Evolutionary conservation across 1,284 basidiomycete genomes (phyloP).

Genomic region (Leucoagaricus sp.): DNA sequence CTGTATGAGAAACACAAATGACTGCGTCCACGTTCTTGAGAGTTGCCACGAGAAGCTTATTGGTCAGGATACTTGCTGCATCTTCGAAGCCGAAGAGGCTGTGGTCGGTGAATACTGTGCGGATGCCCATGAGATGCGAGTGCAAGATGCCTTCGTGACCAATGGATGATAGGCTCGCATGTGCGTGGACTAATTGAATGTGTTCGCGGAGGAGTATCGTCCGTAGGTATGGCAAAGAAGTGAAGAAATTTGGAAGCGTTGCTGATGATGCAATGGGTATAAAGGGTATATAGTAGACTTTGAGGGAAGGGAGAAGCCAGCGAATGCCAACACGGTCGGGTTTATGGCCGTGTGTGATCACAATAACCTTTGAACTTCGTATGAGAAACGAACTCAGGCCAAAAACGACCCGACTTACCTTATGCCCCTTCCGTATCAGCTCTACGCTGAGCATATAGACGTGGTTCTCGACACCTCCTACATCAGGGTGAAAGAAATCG

Average conservation of each 20-base stretch:
- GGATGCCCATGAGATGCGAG: conserved; percentile 79
- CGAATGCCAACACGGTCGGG: conserved; percentile 87
- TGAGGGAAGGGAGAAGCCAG: conserved; percentile 83
- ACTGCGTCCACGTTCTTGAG: conserved; percentile 91
- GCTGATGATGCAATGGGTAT: conserved; percentile 87
- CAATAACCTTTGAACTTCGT: conserved; percentile 68
- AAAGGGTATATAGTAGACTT: conserved; percentile 95
- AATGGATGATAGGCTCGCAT: conserved; percentile 87
- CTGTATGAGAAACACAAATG: conserved; percentile 97
- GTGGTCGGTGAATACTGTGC: conserved; percentile 96
- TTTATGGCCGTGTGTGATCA: conserved; percentile 91
- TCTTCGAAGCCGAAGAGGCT: conserved; percentile 96
- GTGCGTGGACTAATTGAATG: conserved; percentile 89
- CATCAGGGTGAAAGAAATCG: conserved; percentile 95
- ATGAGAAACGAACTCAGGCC: background rate
- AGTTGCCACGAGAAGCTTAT: conserved; percentile 89
- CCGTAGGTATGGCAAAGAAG: conserved; percentile 88
- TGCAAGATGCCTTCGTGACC: conserved; percentile 94
- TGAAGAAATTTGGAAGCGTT: conserved; percentile 93
- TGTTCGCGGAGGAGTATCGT: conserved; percentile 87
- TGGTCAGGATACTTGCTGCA: conserved; percentile 94
- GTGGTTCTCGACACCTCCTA: conserved; percentile 97
- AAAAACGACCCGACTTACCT: conserved; percentile 45
- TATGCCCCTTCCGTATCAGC: conserved; percentile 84
- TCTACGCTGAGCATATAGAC: conserved; percentile 92